These are phyloP conservation scores for Bryoerythrophyllum caledonicum DNA, from an alignment of 225 moss, liverwort and hornwort genomes.

Conservation along the genomic window DNA sequence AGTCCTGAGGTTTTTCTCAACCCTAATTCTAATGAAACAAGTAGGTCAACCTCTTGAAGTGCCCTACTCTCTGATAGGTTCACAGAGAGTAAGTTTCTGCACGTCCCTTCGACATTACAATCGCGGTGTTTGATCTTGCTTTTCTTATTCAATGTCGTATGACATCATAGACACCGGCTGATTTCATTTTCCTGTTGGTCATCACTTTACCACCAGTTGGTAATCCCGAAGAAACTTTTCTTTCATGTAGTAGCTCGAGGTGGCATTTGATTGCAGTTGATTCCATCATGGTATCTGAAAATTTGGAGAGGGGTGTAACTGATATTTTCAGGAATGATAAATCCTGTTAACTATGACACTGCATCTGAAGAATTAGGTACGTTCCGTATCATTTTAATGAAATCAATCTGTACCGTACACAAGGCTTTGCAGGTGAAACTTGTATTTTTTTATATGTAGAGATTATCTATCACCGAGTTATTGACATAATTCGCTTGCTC, in stretches of 20 bases:
- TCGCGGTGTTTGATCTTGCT: neutral
- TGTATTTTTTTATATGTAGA: neutral
- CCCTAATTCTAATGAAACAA: neutral
- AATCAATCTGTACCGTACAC: neutral
- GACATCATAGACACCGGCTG: neutral
- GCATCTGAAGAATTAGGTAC: neutral
- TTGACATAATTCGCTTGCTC: conserved; percentile 6
- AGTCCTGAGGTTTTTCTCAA: neutral
- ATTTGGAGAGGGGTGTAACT: no score
- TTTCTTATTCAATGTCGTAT: neutral
- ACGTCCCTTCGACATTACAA: neutral
- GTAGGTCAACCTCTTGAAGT: neutral
- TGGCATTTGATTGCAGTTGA: neutral
- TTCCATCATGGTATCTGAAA: neutral
- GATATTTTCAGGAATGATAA: neutral
- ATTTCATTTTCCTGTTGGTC: neutral
- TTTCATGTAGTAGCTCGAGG: neutral
- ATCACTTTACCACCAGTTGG: neutral
- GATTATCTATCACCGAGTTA: neutral
- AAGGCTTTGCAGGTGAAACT: neutral
- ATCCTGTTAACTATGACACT: neutral
- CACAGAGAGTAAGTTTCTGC: neutral
- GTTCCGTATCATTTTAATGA: neutral
- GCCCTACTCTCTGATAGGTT: neutral
- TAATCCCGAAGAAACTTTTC: neutral